Conservation (phyloP, 1,284 basidiomycete species). For the Rhodotorula mucilaginosa region DNA sequence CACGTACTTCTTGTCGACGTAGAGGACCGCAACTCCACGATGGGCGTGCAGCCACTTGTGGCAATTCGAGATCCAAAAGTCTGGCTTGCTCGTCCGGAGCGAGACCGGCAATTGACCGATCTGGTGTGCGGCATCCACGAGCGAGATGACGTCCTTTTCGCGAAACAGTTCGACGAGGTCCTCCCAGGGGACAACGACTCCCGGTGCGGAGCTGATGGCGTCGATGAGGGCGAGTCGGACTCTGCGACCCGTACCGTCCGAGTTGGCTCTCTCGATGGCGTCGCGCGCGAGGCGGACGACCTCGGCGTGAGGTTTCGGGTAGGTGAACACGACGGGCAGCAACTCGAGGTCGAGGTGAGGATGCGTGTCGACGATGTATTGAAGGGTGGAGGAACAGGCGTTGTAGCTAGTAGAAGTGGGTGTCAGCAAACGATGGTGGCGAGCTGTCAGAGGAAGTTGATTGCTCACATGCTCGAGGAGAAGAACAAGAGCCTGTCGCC, state of each 20-base stretch:
- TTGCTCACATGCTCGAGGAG: slow-evolving; percentile 22
- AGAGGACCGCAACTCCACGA: slow-evolving; percentile 46
- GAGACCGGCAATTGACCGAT: slow-evolving; percentile 47
- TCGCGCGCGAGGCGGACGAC: slow-evolving; percentile 37
- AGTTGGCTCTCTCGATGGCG: slow-evolving; percentile 28
- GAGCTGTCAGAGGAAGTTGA: slow-evolving; percentile 3
- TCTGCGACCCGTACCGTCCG: slow-evolving; percentile 31
- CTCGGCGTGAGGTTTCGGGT: slow-evolving; percentile 45
- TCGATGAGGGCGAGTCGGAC: slow-evolving; percentile 47
- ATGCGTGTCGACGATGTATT: slow-evolving; percentile 46
- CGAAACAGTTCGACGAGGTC: slow-evolving; percentile 42
- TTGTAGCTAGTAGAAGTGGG: slow-evolving; percentile 41
- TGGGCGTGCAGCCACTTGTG: slow-evolving; percentile 47
- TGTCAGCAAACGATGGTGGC: neutral
- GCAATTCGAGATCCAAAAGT: slow-evolving; percentile 46
- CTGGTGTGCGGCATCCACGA: slow-evolving; percentile 49
- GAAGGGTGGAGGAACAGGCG: slow-evolving; percentile 43
- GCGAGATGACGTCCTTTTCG: slow-evolving; percentile 41
- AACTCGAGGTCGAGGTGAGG: slow-evolving; percentile 37
- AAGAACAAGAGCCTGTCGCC: slow-evolving; percentile 44
- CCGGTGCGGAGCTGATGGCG: slow-evolving; percentile 46
- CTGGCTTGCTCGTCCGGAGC: slow-evolving; percentile 43
- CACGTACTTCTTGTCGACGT: slow-evolving; percentile 39
- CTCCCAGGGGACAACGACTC: slow-evolving; percentile 48
- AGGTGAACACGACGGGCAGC: slow-evolving; percentile 42